Conservation (phyloP, 2,329 filamentous ascomycete species). For the Sporothrix pseudoabietina region DNA sequence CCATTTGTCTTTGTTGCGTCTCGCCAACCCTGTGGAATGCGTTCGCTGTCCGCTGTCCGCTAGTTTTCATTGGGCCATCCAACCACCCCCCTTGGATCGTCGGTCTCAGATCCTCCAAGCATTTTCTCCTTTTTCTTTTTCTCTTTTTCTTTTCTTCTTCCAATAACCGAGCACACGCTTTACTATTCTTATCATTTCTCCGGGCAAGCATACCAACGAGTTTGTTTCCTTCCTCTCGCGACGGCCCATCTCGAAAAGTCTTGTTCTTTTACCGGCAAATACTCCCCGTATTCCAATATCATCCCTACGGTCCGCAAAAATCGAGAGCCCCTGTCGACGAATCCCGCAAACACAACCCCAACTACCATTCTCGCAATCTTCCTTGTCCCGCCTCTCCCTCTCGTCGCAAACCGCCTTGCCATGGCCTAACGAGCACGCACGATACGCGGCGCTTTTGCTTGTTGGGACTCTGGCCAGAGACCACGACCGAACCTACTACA, state of each 20-base stretch:
- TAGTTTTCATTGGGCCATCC: constrained; percentile 9
- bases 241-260: neutral
- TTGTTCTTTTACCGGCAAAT: constrained; percentile 9
- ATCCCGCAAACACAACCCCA: constrained; percentile 7
- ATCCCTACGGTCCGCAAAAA: constrained; percentile 12
- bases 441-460: constrained; percentile 24
- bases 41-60: neutral
- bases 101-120: constrained; percentile 29
- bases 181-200: neutral
- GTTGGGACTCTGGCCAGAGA: constrained; percentile 2
- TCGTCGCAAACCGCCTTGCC: constrained; percentile 11
- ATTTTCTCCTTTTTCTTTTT: constrained; percentile 22
- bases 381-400: no score
- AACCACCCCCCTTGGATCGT: constrained; percentile 26
- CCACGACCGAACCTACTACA: neutral
- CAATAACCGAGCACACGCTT: neutral
- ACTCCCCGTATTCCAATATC: neutral
- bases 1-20: neutral
- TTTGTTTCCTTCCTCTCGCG: neutral
- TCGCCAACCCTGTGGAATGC: constrained; percentile 25
- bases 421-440: constrained; percentile 26
- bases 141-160: constrained; percentile 19
- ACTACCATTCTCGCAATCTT: neutral
- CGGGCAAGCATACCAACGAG: neutral
- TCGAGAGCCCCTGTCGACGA: constrained; percentile 11